Percentiles rank a stretch among this genome's conserved stretches.
These are phyloP conservation scores for Ochromonas danica DNA, from an alignment of 108 stramenopile genomes.

Conservation along the genomic window DNA sequence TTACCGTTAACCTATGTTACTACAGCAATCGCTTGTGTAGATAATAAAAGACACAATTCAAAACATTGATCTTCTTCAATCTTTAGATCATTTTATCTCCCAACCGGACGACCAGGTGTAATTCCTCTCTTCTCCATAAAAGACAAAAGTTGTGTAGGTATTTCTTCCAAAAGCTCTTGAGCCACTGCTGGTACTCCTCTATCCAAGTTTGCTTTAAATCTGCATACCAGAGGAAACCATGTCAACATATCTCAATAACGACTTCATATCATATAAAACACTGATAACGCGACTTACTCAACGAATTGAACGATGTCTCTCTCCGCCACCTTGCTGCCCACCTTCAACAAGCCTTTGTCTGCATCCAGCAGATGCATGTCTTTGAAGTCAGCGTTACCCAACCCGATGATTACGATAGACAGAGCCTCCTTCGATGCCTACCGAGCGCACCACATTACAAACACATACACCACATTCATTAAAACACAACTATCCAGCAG, in stretches of 20 bases:
- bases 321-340: slow-evolving; percentile 44
- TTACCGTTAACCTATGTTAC: too few species aligned
- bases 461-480: too few species aligned
- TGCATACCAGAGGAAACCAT: neutral
- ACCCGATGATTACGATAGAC: slow-evolving; percentile 71
- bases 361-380: slow-evolving; percentile 77
- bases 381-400: slow-evolving; percentile 71
- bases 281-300: slow-evolving; percentile 52
- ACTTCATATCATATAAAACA: slow-evolving; percentile 51
- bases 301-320: slow-evolving; percentile 77
- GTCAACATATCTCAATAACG: slow-evolving; percentile 42
- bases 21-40: too few species aligned
- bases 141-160: slow-evolving; percentile 73
- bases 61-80: too few species aligned
- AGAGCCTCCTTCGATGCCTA: slow-evolving; percentile 65
- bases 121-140: slow-evolving; percentile 64
- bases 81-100: too few species aligned
- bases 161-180: slow-evolving; percentile 70
- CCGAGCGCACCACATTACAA: too few species aligned
- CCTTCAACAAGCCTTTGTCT: slow-evolving; percentile 53
- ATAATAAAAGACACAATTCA: too few species aligned
- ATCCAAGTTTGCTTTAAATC: neutral
- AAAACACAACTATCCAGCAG: too few species aligned
- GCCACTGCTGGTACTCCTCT: slow-evolving; percentile 56
- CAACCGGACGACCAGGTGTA: too few species aligned